Evolutionary conservation across 75 land plant genomes (phyloP), one percentile per base, ranked within the genome.

Genomic region (Cryptomeria japonica): DNA sequence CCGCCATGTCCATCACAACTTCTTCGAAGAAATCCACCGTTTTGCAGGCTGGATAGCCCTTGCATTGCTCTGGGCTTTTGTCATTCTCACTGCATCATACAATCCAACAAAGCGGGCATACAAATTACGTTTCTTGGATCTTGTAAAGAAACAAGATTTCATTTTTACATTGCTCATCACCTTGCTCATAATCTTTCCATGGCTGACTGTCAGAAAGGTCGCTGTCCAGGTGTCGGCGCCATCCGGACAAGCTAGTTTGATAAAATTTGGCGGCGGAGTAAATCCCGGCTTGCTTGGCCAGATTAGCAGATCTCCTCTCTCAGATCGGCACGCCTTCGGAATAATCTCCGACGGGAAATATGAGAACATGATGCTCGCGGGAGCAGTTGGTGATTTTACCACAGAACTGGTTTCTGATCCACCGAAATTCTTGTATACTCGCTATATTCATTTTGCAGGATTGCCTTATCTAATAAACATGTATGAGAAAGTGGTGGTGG

Each of bases 311-410:
- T 90, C 91, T 0, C 96, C 96, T 1, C 86, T 95, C 11, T 92
- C 91, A 0, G 94, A 93, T 22, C 93, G 95, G 95, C 95, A 94
- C 18, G 93, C 94, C 22, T 93, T 94, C 70, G 94, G 95, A 2
- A 93, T 93, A 56, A 93, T 93, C 16, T 94, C 94, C 11, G 94
- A 94, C 79, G 90, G 89, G 0, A 86, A 88, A 38, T 84, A 68
- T 11, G 90, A 87, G 68, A 92, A 95, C 94, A 93, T 90, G 92
- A 91, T 95, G 90, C 85, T 95, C 31, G 93, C 92, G n/a, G 96
- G 96, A 3, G 96, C 94, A 22, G 96, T 95, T 18, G 96, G 96
- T 0, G 96, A 92, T 91, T 37, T 94, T 93, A 28, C 95, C 90
- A 28, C 92, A 93, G 0, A 93, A 92, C 89, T 92, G 22, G 96